These are phyloP conservation scores for Penicillium sp. DNA, from an alignment of 2,329 filamentous ascomycete genomes.

Conservation along the genomic window DNA sequence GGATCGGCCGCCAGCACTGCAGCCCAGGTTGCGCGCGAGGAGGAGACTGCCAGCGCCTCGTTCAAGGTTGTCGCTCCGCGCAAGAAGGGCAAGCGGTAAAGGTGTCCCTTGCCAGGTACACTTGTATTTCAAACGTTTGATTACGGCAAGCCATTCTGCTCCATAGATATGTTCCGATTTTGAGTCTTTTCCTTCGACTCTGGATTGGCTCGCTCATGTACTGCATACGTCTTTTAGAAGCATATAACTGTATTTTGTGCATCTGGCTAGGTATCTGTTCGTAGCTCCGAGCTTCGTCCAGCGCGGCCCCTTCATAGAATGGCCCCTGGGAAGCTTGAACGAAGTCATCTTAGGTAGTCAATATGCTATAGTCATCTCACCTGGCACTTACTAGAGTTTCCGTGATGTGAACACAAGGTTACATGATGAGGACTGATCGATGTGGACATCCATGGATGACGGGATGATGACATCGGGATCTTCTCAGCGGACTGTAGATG, in stretches of 20 bases:
- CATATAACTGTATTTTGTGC: slow-evolving; percentile 3
- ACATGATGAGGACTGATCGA: too few relatives aligned
- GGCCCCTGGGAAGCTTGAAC: background rate
- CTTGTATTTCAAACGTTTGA: background rate
- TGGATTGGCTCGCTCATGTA: slow-evolving; percentile 4
- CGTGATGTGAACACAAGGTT: too few relatives aligned
- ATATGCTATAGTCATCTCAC: too few relatives aligned
- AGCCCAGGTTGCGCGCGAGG: slow-evolving; percentile 46
- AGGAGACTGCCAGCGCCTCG: slow-evolving; percentile 49
- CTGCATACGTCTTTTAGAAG: slow-evolving; percentile 3
- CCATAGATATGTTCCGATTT: background rate
- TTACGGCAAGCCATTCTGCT: background rate
- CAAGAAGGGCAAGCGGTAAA: slow-evolving; percentile 79
- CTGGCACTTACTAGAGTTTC: too few relatives aligned
- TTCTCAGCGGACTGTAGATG: too few relatives aligned
- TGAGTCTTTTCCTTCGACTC: background rate
- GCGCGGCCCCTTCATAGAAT: background rate
- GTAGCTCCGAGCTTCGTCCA: background rate
- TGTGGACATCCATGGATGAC: too few relatives aligned
- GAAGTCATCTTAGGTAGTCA: too few relatives aligned
- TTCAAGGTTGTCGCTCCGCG: slow-evolving; percentile 90
- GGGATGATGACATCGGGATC: too few relatives aligned
- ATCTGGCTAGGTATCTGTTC: background rate
- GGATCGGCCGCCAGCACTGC: slow-evolving; percentile 43
- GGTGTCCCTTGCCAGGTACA: slow-evolving; percentile 2